Conservation (phyloP, 495 filamentous ascomycete species). For the Penicillium argentinense region DNA sequence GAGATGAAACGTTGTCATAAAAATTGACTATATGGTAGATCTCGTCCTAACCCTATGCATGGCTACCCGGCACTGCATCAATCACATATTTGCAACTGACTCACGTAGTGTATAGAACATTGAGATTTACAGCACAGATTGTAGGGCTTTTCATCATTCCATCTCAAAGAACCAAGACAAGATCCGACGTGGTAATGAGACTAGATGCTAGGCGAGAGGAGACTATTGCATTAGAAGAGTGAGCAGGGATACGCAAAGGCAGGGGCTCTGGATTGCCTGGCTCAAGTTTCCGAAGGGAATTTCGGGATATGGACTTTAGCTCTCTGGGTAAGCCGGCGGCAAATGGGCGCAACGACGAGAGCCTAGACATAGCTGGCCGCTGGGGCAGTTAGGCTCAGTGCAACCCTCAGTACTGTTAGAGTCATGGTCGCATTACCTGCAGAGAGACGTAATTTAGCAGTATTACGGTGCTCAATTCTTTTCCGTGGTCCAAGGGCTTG, state of each 20-base stretch:
- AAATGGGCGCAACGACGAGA: not conserved
- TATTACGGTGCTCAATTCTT: conserved; percentile 19
- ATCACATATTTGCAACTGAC: too few relatives aligned
- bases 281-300: not conserved
- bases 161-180: too few relatives aligned
- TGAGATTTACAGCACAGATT: too few relatives aligned
- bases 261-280: conserved; percentile 13
- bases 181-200: too few relatives aligned
- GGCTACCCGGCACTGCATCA: too few relatives aligned
- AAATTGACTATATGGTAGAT: too few relatives aligned
- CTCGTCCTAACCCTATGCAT: too few relatives aligned
- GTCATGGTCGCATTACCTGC: conserved; percentile 4
- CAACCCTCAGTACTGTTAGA: conserved; percentile 3
- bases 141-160: too few relatives aligned
- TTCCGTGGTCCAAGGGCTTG: conserved; percentile 10
- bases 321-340: not conserved
- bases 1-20: too few relatives aligned
- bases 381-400: not conserved
- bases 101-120: too few relatives aligned
- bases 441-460: not conserved
- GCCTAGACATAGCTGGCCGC: not conserved
- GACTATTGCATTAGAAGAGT: not conserved
- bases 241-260: conserved; percentile 2
- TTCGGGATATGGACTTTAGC: not conserved
- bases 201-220: not conserved